phyloP scores from a whole-genome alignment of 202 grass and related monocot genomes.

The Carex sylvatica region DNA sequence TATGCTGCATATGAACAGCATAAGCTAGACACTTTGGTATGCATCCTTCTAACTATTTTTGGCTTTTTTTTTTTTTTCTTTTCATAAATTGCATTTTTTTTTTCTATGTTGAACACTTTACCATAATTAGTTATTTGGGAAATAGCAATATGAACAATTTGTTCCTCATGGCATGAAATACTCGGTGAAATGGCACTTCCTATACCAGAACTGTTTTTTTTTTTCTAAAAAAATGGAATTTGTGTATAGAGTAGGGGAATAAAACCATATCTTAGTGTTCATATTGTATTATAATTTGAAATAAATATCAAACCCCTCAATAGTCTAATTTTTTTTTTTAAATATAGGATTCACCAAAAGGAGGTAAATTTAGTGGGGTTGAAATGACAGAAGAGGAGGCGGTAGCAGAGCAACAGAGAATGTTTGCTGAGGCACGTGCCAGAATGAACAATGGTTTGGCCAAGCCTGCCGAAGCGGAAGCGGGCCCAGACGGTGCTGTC shows the following conservation, averaged over 20 bases:
- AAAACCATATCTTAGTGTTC: neutral
- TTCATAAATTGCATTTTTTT: neutral
- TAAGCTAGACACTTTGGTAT: slow-evolving; percentile 93
- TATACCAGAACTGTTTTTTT: too few relatives aligned
- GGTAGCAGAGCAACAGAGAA: slow-evolving; percentile 91
- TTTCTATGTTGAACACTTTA: neutral
- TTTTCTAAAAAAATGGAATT: too few relatives aligned
- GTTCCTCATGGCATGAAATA: neutral
- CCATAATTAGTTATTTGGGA: neutral
- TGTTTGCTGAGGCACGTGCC: slow-evolving; percentile 95
- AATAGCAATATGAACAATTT: neutral
- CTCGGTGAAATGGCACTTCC: neutral
- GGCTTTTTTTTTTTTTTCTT: neutral
- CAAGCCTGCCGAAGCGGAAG: slow-evolving; percentile 48
- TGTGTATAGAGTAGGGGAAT: too few relatives aligned
- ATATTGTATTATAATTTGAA: neutral
- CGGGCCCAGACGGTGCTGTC: slow-evolving; percentile 35
- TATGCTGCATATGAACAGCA: slow-evolving; percentile 92
- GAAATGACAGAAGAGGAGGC: slow-evolving; percentile 99
- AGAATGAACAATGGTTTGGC: slow-evolving; percentile 73
- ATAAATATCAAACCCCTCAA: neutral
- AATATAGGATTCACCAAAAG: slow-evolving; percentile 89
- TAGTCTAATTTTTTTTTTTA: slow-evolving; percentile 23
- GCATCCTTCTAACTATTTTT: slow-evolving; percentile 12
- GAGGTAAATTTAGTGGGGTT: slow-evolving; percentile 68